phyloP scores from a whole-genome alignment of 495 filamentous ascomycete species.

The Bacidia gigantensis region DNA sequence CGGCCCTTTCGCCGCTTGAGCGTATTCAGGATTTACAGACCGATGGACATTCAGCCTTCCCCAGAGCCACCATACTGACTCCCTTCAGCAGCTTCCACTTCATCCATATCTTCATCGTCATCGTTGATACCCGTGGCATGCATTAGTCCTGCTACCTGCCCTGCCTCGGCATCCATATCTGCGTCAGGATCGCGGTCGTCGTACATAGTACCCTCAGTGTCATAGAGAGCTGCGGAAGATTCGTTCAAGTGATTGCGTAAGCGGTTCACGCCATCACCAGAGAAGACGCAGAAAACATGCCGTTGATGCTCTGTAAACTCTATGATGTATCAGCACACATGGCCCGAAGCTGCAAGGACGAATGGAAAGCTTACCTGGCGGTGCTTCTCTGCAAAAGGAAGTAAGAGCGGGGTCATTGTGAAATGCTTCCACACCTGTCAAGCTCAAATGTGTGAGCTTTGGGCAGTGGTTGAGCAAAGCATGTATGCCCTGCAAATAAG shows the following conservation, averaged over 20 bases:
- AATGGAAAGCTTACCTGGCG: conserved; percentile 39
- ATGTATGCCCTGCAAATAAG: conserved; percentile 62
- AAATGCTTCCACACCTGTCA: conserved; percentile 86
- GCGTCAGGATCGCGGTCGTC: conserved; percentile 42
- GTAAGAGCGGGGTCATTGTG: conserved; percentile 64
- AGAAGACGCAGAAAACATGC: conserved; percentile 94
- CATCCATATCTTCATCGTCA: conserved; percentile 32
- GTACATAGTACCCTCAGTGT: conserved; percentile 39
- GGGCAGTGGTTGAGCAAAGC: conserved; percentile 81
- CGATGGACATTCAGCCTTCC: conserved; percentile 15
- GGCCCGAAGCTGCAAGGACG: neutral
- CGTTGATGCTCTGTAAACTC: conserved; percentile 96
- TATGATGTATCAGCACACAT: conserved; percentile 25
- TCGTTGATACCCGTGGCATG: conserved; percentile 37
- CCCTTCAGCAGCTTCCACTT: conserved; percentile 23
- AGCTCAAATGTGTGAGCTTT: conserved; percentile 81
- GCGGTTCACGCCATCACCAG: conserved; percentile 64
- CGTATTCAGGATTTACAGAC: too few relatives aligned
- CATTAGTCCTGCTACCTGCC: conserved; percentile 42
- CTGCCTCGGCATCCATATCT: conserved; percentile 31
- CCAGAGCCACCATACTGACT: conserved; percentile 18
- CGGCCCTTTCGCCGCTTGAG: too few relatives aligned
- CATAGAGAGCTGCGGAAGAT: conserved; percentile 20
- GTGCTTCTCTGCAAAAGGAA: conserved; percentile 73
- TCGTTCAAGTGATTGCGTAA: conserved; percentile 67